Conservation (phyloP, 1,284 basidiomycete genomes). For the Vanrija pseudolonga region DNA sequence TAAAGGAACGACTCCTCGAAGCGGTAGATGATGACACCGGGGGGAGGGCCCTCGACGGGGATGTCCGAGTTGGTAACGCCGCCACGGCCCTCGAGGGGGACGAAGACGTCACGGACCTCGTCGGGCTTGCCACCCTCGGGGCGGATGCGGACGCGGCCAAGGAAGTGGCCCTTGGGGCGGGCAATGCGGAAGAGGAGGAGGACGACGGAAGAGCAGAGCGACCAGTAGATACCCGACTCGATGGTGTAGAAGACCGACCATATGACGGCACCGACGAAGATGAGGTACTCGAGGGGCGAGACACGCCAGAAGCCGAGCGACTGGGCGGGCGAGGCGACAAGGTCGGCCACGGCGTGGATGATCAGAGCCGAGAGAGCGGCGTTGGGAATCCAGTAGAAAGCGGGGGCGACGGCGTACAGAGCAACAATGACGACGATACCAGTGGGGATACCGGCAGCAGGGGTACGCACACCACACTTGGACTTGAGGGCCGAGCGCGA, state of each 20-base stretch:
- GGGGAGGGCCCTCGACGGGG: conserved; percentile 70
- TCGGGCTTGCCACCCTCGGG: conserved; percentile 51
- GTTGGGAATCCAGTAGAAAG: conserved; percentile 65
- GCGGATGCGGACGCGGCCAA: conserved; percentile 67
- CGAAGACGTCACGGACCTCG: conserved; percentile 59
- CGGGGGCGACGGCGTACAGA: conserved; percentile 84
- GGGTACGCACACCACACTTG: conserved; percentile 94
- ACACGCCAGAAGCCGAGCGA: conserved; percentile 93
- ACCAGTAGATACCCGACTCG: conserved; percentile 92
- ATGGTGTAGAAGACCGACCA: conserved; percentile 84
- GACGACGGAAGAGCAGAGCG: conserved; percentile 72
- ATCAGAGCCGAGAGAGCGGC: conserved; percentile 81
- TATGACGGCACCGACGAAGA: conserved; percentile 77
- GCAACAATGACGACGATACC: conserved; percentile 88
- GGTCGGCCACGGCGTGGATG: conserved; percentile 90
- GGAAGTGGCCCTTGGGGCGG: conserved; percentile 85
- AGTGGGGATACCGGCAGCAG: conserved; percentile 81
- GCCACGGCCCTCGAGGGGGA: conserved; percentile 61
- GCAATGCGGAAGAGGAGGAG: conserved; percentile 88
- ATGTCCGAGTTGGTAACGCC: conserved; percentile 67
- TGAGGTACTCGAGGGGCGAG: conserved; percentile 87
- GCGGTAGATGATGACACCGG: conserved; percentile 87
- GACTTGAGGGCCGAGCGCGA: conserved; percentile 93
- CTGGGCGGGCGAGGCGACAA: conserved; percentile 81
- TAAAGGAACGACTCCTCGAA: conserved; percentile 92